Evolutionary conservation across 306 rosid species (phyloP), one percentile per base, ranked within the genome.

Genomic region (Notholithocarpus densiflorus): DNA sequence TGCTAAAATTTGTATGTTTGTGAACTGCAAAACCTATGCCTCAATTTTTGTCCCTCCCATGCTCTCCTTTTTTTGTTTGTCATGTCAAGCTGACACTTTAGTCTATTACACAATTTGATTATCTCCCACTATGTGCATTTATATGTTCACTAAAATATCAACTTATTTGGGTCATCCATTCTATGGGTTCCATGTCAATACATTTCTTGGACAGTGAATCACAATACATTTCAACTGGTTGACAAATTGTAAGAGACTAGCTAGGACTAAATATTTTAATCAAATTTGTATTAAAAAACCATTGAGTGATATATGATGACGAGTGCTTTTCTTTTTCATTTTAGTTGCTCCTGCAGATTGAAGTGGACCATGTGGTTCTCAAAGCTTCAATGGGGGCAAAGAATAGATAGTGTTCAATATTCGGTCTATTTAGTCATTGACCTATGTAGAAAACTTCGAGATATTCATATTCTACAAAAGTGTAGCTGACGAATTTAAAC

Each of bases 51-150:
- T 56, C 45, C 19, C 31, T 56, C 32, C 56, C 60, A 55, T 32
- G 72, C 26, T 37, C 72, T 19, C 52, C 72, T 19, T 2, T 18
- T 13, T 27, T 15, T 14, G 6, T 53, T 34, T 55, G 75, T 37
- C 79, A 65, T 65, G 53, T 80, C 74, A 5, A n/a, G 52, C 43
- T 65, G 75, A 80, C 71, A 65, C 55, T 65, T 19, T 54, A 53
- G 51, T 64, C 75, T 24, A 59, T 60, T 21, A 51, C 73, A 61
- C 37, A 79, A 14, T 32, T 24, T 79, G 59, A 61, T 62, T 23
- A 1, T 51, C 32, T 14, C 68, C 68, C 72, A 24, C 24, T 3
- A 20, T 12, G 5, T 32, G 5, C 31, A 59, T 7, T 57, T 23
- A 45, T 11, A 48, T 48, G 51, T 48, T 20, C 72, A 69, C 32